Conservation (phyloP, 2,329 filamentous ascomycete genomes). For the Arthroderma uncinatum region DNA sequence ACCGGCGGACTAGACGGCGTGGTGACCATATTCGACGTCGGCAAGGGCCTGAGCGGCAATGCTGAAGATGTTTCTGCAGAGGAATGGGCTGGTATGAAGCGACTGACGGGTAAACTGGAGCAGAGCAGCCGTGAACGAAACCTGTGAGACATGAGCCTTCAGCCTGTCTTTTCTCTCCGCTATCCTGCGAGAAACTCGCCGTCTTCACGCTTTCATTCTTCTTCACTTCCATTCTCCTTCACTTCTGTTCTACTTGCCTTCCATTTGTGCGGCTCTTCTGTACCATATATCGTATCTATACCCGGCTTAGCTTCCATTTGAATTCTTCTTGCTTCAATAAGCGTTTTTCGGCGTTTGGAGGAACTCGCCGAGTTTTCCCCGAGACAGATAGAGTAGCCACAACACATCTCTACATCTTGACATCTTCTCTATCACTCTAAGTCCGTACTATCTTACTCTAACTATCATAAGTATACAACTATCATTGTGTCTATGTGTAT, state of each 20-base stretch:
- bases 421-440: background rate
- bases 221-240: background rate
- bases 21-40: conserved; percentile 84
- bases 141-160: background rate
- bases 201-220: background rate
- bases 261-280: background rate
- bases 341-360: background rate
- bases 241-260: background rate
- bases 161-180: background rate
- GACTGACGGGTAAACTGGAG: conserved; percentile 67
- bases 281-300: conserved; percentile 4
- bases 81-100: conserved; percentile 90
- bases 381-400: background rate
- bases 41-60: conserved; percentile 61
- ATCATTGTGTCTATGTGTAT: too few relatives aligned
- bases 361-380: background rate
- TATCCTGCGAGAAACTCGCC: background rate
- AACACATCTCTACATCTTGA: too few relatives aligned
- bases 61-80: conserved; percentile 72
- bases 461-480: too few relatives aligned
- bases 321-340: background rate
- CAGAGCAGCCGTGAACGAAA: conserved; percentile 25
- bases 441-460: background rate
- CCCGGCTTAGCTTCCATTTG: background rate
- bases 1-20: conserved; percentile 87